phyloP scores from a whole-genome alignment of 768 basidiomycete genomes.

The Cytidiella melzeri region DNA sequence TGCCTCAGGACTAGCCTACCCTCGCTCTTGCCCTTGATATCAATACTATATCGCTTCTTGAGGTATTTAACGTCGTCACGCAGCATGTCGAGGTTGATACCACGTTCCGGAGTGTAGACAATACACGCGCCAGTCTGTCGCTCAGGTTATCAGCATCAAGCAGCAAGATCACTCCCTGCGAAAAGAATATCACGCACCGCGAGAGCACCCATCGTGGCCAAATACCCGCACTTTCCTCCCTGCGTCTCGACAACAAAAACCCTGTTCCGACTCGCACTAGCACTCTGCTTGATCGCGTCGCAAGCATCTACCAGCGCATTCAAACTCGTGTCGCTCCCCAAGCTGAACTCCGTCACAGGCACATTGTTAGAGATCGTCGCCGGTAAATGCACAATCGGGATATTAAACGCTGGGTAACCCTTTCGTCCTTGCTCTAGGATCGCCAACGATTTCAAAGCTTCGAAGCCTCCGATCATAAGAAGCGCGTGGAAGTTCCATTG shows the following conservation, averaged over 20 bases:
- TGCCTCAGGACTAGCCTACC: constrained; percentile 91
- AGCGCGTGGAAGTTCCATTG: constrained; percentile 72
- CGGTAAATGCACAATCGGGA: constrained; percentile 94
- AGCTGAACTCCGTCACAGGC: constrained; percentile 91
- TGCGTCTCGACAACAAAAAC: constrained; percentile 99
- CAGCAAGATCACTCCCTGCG: not conserved
- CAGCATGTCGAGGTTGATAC: constrained; percentile 78
- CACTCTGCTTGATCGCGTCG: constrained; percentile 98
- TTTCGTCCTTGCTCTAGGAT: constrained; percentile 76
- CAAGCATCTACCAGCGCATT: constrained; percentile 97
- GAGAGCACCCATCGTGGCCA: constrained; percentile 91
- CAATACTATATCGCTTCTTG: constrained; percentile 77
- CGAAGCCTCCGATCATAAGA: constrained; percentile 93
- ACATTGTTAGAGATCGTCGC: constrained; percentile 99
- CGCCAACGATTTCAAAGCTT: constrained; percentile 78
- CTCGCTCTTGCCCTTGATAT: constrained; percentile 84
- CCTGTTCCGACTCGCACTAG: constrained; percentile 89
- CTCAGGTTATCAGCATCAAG: constrained; percentile 1
- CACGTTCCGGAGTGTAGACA: constrained; percentile 90
- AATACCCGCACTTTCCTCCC: constrained; percentile 93
- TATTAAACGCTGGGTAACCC: constrained; percentile 86
- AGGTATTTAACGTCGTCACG: constrained; percentile 84
- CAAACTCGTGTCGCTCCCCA: constrained; percentile 96
- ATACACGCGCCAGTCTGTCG: constrained; percentile 81
- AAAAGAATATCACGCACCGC: constrained; percentile 54